Evolutionary conservation across 2,329 filamentous ascomycete species (phyloP).

Genomic region (Colletotrichum trifolii): DNA sequence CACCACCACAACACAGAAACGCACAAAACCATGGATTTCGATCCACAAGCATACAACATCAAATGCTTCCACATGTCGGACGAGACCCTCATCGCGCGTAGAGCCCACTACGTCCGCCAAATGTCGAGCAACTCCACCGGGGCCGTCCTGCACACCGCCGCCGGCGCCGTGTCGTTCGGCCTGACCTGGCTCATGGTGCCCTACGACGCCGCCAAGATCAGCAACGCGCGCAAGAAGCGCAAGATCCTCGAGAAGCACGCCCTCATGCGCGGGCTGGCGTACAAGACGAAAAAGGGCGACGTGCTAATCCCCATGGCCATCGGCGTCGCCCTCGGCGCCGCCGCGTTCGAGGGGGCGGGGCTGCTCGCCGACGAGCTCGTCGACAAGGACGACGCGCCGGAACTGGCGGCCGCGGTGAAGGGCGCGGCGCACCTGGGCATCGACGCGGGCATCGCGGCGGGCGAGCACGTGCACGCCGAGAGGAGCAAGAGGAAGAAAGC

Average conservation of each 20-base stretch:
- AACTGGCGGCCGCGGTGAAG: not conserved
- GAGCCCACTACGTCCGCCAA: constrained; percentile 54
- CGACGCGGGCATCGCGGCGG: constrained; percentile 14
- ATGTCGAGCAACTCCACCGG: constrained; percentile 51
- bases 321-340: constrained; percentile 9
- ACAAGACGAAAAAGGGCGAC: constrained; percentile 7
- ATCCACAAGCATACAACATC: constrained; percentile 52
- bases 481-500: not conserved
- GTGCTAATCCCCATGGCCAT: constrained; percentile 16
- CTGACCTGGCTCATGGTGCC: constrained; percentile 11
- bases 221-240: constrained; percentile 55
- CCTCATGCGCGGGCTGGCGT: not conserved
- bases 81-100: constrained; percentile 48
- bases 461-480: constrained; percentile 1
- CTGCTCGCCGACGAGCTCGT: constrained; percentile 1
- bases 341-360: constrained; percentile 10
- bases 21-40: constrained; percentile 48
- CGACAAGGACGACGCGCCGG: not conserved
- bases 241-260: constrained; percentile 52
- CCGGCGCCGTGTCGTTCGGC: constrained; percentile 49
- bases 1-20: not conserved
- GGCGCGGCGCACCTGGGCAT: constrained; percentile 12
- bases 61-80: constrained; percentile 50
- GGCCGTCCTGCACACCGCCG: constrained; percentile 45
- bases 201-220: constrained; percentile 48